Percentiles rank a stretch among this genome's conserved stretches.
These are phyloP conservation scores for Stephanodiscus minutulus DNA, from an alignment of 108 stramenopile genomes.

Conservation along the genomic window DNA sequence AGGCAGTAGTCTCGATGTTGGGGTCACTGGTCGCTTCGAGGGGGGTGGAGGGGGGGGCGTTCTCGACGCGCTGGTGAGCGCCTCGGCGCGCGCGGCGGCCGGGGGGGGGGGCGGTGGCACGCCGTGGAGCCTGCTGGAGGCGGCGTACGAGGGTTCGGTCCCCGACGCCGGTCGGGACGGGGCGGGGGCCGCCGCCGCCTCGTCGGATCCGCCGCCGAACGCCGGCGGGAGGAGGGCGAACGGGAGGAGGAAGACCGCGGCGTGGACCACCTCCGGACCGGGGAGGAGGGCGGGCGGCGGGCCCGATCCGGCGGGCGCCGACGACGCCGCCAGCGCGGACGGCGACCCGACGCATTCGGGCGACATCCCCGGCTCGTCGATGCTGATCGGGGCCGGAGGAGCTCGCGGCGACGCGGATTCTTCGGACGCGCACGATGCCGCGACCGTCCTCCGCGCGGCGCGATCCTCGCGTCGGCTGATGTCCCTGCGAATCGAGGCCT, in stretches of 20 bases:
- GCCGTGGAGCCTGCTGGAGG: slow-evolving; percentile 39
- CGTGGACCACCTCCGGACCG: neutral
- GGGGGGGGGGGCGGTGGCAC: neutral
- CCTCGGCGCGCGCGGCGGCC: neutral
- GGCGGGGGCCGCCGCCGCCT: neutral
- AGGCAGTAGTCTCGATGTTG: too few species aligned
- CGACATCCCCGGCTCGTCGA: neutral
- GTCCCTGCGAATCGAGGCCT: slow-evolving; percentile 2
- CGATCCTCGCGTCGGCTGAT: slow-evolving; percentile 20
- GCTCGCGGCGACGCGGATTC: neutral
- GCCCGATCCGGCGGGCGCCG: neutral
- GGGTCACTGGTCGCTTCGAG: too few species aligned
- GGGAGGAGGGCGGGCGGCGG: slow-evolving; percentile 30
- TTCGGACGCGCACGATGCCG: neutral
- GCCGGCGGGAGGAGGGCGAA: neutral
- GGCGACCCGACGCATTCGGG: neutral
- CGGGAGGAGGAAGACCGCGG: neutral
- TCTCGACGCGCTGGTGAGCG: slow-evolving; percentile 27
- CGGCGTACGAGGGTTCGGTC: slow-evolving; percentile 39
- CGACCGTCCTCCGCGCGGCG: slow-evolving; percentile 6
- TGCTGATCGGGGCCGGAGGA: neutral
- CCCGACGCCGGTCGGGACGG: slow-evolving; percentile 2
- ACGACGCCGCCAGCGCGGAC: neutral
- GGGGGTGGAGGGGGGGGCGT: too few species aligned
- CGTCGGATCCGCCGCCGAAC: neutral